phyloP scores from a whole-genome alignment of 306 rosid genomes.

The Castanea crenata region DNA sequence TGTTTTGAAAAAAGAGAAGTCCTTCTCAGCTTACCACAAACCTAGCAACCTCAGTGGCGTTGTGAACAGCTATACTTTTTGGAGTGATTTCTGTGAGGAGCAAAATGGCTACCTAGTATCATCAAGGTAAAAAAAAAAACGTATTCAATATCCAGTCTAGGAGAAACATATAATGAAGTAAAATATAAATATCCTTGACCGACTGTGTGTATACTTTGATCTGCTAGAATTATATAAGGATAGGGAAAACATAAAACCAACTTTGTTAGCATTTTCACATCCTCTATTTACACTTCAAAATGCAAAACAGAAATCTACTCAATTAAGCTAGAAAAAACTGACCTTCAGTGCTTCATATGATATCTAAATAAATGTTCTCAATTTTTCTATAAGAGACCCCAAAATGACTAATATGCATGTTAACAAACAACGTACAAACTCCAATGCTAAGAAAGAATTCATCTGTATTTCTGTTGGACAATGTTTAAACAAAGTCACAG shows the following conservation, averaged over 20 bases:
- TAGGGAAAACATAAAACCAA: background rate
- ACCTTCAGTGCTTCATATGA: background rate
- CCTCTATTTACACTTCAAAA: background rate
- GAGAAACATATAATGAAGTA: background rate
- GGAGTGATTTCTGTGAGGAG: slow-evolving; percentile 99
- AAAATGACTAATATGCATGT: background rate
- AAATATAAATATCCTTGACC: background rate
- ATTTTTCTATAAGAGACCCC: background rate
- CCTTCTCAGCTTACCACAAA: slow-evolving; percentile 75
- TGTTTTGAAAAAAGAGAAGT: background rate
- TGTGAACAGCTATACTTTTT: slow-evolving; percentile 95
- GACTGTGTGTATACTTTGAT: background rate
- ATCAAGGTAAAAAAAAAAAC: slow-evolving; percentile 16
- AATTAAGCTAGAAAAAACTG: background rate
- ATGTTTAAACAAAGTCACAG: background rate
- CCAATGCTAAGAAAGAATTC: background rate
- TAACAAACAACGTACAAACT: background rate
- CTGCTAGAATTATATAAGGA: background rate
- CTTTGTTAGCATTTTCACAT: background rate
- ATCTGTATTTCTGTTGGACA: background rate
- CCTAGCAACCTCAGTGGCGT: slow-evolving; percentile 94
- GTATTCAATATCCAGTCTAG: background rate
- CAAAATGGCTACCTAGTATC: slow-evolving; percentile 85
- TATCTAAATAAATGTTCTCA: background rate
- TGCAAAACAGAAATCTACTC: background rate